Percentiles rank a stretch among this genome's conserved stretches.
Conservation (phyloP, 371 early-diverging fungal genomes). For the Syncephalastrum sp. region DNA sequence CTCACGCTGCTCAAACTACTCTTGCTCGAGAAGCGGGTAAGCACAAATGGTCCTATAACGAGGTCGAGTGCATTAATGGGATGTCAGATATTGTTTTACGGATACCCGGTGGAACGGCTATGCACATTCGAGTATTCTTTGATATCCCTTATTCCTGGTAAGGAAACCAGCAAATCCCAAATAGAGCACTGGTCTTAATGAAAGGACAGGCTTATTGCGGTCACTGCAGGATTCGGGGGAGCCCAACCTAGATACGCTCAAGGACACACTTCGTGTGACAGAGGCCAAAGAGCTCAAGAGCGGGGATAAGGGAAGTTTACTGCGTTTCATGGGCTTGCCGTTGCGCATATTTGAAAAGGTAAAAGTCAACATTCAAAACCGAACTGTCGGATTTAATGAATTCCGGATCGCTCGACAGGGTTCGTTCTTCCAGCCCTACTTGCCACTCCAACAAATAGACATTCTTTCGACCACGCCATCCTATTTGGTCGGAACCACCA, state of each 20-base stretch:
- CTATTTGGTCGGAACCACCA: constrained; percentile 78
- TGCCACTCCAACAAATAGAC: constrained; percentile 85
- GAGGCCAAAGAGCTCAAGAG: constrained; percentile 33
- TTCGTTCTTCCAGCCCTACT: constrained; percentile 80
- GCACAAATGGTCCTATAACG: not conserved
- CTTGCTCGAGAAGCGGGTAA: constrained; percentile 69
- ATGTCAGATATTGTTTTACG: constrained; percentile 76
- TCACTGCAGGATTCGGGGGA: constrained; percentile 66
- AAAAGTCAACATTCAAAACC: not conserved
- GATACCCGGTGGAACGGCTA: constrained; percentile 76
- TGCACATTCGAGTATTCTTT: constrained; percentile 81
- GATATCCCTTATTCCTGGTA: constrained; percentile 70
- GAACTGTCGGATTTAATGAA: not conserved
- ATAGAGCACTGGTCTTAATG: not conserved
- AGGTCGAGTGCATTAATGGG: not conserved
- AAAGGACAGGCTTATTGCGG: constrained; percentile 46
- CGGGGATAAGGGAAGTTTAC: constrained; percentile 47
- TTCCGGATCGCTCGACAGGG: constrained; percentile 40
- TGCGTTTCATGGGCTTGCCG: constrained; percentile 67
- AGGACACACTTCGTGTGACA: constrained; percentile 18
- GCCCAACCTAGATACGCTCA: constrained; percentile 47
- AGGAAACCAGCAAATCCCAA: not conserved
- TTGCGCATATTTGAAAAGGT: constrained; percentile 74
- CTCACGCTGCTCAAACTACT: constrained; percentile 74
- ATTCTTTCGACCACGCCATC: constrained; percentile 68